Base-by-base conservation (phyloP, 345 rosid species). In the Populus deltoides region DNA sequence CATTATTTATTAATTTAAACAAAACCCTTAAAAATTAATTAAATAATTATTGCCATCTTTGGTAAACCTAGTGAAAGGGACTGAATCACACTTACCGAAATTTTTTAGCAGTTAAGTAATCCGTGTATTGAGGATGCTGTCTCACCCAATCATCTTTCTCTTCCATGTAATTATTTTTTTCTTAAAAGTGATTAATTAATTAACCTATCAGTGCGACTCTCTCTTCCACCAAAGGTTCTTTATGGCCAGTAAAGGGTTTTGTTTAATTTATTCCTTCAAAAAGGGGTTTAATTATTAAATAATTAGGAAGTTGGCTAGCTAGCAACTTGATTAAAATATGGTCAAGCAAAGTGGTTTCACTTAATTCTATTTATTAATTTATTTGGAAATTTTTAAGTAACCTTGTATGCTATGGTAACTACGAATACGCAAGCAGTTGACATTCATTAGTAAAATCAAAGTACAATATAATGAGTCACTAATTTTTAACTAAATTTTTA, bases 51-150 rank as follows among this genome's bases (percentile, higher is more conserved):
- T 57, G 2, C 17, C 39, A 71, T 67, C 18, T 31, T 51, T 73
- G 78, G 70, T 35, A 75, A 77, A 66, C 68, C 18, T 24, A 38
- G 71, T 36, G 39, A 69, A 72, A 71, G 81, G 80, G 82, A 27
- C 1, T 49, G 79, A 43, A 77, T 71, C 81, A 76, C 83, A 68
- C 33, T 67, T 61, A 47, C 33, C 84, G 43, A 80, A 39, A 29
- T 4, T 6, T 49, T 20, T 66, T 62, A 31, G 20, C 6, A 62
- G 74, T 41, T 38, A 66, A 70, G 36, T 74, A 80, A 74, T 75
- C 87, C 89, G 35, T 36, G 78, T 67, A 84, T 86, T 62, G 75
- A 53, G 87, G 87, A 78, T 25, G 72, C 8, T 86, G 89, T 82
- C 85, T 70, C 38, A 10, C 17, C 74, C 78, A 79, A 47, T 71